Evolutionary conservation across 2,329 filamentous ascomycete species (phyloP).

Genomic region (Dactylellina drechsleri): DNA sequence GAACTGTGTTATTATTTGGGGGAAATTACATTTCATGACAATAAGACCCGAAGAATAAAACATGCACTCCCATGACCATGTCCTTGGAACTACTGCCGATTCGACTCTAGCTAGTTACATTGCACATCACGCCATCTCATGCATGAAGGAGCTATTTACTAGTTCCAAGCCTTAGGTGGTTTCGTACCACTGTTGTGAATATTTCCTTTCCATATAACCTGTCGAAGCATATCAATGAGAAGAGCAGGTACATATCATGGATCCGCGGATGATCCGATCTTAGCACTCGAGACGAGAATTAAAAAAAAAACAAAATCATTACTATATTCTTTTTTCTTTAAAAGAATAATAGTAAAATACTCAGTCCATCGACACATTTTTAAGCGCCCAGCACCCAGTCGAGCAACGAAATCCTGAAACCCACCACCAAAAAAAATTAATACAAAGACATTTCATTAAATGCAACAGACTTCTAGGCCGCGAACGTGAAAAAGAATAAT

Average conservation of each 20-base stretch:
- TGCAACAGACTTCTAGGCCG: slow-evolving; percentile 9
- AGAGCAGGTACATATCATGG: slow-evolving; percentile 1
- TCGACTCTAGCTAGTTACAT: slow-evolving; percentile 21
- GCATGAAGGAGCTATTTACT: slow-evolving; percentile 13
- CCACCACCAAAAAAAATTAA: slow-evolving; percentile 5
- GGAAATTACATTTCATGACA: slow-evolving; percentile 34
- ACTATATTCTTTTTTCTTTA: slow-evolving; percentile 11
- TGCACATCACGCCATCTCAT: slow-evolving; percentile 46
- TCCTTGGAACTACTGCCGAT: slow-evolving; percentile 47
- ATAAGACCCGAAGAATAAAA: background rate
- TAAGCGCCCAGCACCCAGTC: slow-evolving; percentile 51
- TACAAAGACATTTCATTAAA: slow-evolving; percentile 27
- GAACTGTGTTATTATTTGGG: background rate
- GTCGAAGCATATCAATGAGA: background rate
- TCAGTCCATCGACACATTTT: background rate
- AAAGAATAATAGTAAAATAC: no score
- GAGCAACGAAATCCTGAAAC: slow-evolving; percentile 52
- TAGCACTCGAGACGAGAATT: slow-evolving; percentile 37
- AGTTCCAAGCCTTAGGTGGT: background rate
- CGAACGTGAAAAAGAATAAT: background rate
- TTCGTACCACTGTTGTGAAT: background rate
- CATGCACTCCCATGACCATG: slow-evolving; percentile 42
- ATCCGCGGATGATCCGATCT: slow-evolving; percentile 28
- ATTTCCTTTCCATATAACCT: background rate
- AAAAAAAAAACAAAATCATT: slow-evolving; percentile 25